A percentile compares a stretch with the other conserved stretches of the same genome.
Conservation (phyloP, 257 asterid species). For the Galeopsis tetrahit region DNA sequence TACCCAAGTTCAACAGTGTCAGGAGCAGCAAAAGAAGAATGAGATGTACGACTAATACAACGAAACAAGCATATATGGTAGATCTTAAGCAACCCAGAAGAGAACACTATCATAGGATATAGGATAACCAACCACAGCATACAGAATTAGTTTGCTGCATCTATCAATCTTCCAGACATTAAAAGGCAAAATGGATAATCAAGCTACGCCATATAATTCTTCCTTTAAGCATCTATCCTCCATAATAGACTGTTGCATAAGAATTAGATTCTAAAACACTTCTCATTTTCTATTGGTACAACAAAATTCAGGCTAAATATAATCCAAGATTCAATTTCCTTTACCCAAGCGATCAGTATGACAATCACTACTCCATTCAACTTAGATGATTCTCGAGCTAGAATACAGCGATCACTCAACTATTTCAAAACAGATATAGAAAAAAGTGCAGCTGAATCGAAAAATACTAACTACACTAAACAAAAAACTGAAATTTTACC, state of each 20-base stretch:
- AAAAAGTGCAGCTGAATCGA: conserved; percentile 26
- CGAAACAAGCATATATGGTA: not conserved
- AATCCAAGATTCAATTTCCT: not conserved
- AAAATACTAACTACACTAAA: not conserved
- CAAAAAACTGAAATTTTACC: conserved; percentile 39
- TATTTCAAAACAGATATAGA: not conserved
- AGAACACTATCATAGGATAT: not conserved
- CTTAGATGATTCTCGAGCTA: conserved; percentile 9
- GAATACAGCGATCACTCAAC: conserved; percentile 3
- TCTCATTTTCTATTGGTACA: not conserved
- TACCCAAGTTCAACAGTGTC: not conserved
- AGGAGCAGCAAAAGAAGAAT: conserved; percentile 5
- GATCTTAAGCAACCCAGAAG: not conserved
- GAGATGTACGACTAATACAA: not conserved
- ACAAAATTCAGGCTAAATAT: conserved; percentile 11
- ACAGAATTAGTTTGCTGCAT: not conserved
- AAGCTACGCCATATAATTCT: not conserved
- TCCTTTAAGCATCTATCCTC: not conserved
- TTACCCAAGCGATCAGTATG: conserved; percentile 1
- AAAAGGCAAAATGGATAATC: not conserved
- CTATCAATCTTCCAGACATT: not conserved
- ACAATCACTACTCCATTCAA: not conserved
- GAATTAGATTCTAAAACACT: not conserved
- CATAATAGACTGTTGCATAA: not conserved
- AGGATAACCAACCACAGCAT: not conserved